These are phyloP conservation scores for Solanum dulcamara DNA, from an alignment of 257 asterid species.

Conservation along the genomic window DNA sequence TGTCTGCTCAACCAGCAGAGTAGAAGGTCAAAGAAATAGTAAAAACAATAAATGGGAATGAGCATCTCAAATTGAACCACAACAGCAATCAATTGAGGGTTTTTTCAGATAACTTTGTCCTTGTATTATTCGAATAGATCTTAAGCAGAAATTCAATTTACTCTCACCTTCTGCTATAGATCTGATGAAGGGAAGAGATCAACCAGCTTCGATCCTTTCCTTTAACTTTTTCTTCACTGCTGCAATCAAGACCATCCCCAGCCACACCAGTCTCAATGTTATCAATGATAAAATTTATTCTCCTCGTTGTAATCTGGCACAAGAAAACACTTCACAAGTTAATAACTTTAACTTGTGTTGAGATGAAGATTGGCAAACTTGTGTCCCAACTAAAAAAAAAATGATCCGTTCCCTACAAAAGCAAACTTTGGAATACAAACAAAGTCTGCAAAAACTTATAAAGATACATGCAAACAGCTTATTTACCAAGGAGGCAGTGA, in stretches of 20 bases:
- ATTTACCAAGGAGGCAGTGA: background rate
- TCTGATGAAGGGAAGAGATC: slow-evolving; percentile 89
- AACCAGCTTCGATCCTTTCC: slow-evolving; percentile 94
- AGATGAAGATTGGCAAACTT: background rate
- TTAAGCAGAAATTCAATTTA: slow-evolving; percentile 9
- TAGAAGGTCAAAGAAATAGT: background rate
- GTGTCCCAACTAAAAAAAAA: background rate
- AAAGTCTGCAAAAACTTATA: background rate
- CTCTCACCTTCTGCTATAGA: slow-evolving; percentile 94
- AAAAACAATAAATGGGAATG: background rate
- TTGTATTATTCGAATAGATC: slow-evolving; percentile 1
- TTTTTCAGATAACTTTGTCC: background rate
- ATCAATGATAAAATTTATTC: slow-evolving; percentile 85
- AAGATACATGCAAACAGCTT: background rate
- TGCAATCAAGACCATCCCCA: slow-evolving; percentile 40
- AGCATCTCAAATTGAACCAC: background rate
- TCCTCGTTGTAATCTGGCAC: slow-evolving; percentile 77
- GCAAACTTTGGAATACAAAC: background rate
- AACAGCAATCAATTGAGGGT: background rate
- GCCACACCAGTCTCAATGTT: slow-evolving; percentile 35
- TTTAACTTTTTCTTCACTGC: slow-evolving; percentile 37
- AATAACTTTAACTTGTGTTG: background rate
- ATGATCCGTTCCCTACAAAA: background rate
- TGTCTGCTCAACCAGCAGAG: background rate
- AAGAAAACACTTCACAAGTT: background rate